Evolutionary conservation across 345 rosid genomes (phyloP), one percentile per base, ranked within the genome.

Genomic region (Xanthoceras sorbifolium): DNA sequence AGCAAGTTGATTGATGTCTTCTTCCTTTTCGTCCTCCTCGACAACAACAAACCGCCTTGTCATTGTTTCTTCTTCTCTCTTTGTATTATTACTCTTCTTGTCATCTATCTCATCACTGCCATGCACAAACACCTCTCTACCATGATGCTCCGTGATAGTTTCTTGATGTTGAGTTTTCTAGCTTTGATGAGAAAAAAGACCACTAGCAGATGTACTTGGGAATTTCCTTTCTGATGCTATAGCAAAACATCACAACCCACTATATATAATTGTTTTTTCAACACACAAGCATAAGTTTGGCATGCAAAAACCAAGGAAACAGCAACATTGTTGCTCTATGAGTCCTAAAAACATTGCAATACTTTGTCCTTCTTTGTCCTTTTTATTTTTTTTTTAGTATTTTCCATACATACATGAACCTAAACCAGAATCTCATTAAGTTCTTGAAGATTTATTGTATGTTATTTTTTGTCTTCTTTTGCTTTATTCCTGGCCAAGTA

Each of bases 1-100:
- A 7, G 86, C 83, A 15, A 23, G 72, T 26, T 67, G 31, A 36
- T 80, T 71, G 59, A 83, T 67, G 50, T 77, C 82, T 26, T 34
- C 9, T 18, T 14, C 38, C 38, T 34, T 40, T 22, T 38, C n/a
- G 0, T 20, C 67, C 31, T 44, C 77, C n/a, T n/a, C n/a, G n/a
- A n/a, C n/a, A 20, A 32, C 63, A 5, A 4, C 32, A 28, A 14
- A 6, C 54, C 7, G 2, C 25, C 23, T 73, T 46, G n/a, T 17
- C 12, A n/a, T 48, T 28, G 20, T 68, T 59, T 61, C 64, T 71
- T 61, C 40, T n/a, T n/a, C n/a, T n/a, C n/a, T 66, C 42, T 32
- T 57, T n/a, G 28, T 61, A 12, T 59, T 25, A 9, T 31, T 26
- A 22, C 23, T 6, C 73, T 61, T 62, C 23, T 71, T 61, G 22